Conservation (phyloP, 768 basidiomycete genomes). For the Grammothele lineata region DNA sequence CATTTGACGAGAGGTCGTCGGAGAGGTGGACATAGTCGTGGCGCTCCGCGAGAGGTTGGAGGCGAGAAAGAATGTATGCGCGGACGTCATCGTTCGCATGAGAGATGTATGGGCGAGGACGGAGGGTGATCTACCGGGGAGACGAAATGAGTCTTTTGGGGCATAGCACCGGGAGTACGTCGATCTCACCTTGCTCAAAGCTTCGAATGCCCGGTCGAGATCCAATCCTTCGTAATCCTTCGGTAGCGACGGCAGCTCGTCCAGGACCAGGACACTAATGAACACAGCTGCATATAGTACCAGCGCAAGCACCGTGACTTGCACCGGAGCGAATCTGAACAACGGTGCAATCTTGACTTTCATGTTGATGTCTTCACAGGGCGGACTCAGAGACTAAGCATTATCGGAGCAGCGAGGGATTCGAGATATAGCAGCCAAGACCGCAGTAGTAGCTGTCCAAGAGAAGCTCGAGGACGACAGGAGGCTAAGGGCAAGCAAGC, state of each 20-base stretch:
- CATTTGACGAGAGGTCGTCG: slow-evolving; percentile 48
- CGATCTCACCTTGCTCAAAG: slow-evolving; percentile 48
- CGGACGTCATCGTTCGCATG: slow-evolving; percentile 71
- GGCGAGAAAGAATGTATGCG: slow-evolving; percentile 50
- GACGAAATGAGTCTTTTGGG: neutral
- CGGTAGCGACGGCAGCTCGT: slow-evolving; percentile 44
- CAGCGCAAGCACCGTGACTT: slow-evolving; percentile 21
- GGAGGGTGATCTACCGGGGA: slow-evolving; percentile 55
- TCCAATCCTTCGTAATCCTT: slow-evolving; percentile 33
- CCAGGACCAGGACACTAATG: slow-evolving; percentile 41
- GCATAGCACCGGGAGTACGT: no score
- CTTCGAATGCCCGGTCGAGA: slow-evolving; percentile 54
- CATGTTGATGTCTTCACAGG: neutral
- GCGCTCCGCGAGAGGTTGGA: slow-evolving; percentile 41
- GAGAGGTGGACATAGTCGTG: slow-evolving; percentile 46
- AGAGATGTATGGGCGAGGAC: slow-evolving; percentile 76
- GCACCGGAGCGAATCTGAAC: neutral
- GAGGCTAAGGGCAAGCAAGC: no score
- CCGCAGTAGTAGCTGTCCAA: no score
- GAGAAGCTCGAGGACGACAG: no score
- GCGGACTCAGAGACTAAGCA: no score
- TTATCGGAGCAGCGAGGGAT: no score
- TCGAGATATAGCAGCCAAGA: no score
- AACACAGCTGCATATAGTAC: slow-evolving; percentile 48
- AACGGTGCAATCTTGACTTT: neutral